Evolutionary conservation across 2,329 filamentous ascomycete genomes (phyloP).

Genomic region (Colletotrichum sp.): DNA sequence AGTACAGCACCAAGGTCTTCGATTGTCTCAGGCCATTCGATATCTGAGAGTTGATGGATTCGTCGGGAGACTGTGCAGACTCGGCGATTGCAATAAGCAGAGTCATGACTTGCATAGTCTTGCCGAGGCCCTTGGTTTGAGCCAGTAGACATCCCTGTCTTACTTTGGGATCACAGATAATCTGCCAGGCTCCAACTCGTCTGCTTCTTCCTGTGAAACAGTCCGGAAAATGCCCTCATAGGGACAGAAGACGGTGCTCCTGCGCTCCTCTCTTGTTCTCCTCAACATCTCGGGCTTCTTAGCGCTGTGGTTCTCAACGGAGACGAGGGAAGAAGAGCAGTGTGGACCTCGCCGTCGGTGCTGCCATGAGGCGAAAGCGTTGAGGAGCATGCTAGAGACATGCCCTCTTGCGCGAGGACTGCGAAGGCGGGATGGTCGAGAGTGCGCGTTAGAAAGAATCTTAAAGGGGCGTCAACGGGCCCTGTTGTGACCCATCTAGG

Average conservation of each 20-base stretch:
- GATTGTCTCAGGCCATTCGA: slow-evolving; percentile 67
- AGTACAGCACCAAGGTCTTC: slow-evolving; percentile 76
- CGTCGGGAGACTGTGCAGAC: slow-evolving; percentile 64
- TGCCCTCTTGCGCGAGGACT: slow-evolving; percentile 55
- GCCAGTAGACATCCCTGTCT: slow-evolving; percentile 81
- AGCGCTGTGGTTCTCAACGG: too few relatives aligned
- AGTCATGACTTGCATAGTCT: slow-evolving; percentile 90
- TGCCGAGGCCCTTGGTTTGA: slow-evolving; percentile 91
- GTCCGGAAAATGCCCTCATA: too few relatives aligned
- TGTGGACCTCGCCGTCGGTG: slow-evolving; percentile 32
- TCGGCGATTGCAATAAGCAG: slow-evolving; percentile 78
- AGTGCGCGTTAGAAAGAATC: slow-evolving; percentile 62
- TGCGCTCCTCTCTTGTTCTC: too few relatives aligned
- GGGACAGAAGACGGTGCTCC: too few relatives aligned
- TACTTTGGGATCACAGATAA: slow-evolving; percentile 64
- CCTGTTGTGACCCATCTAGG: too few relatives aligned
- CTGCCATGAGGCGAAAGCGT: slow-evolving; percentile 51
- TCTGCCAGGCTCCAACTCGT: slow-evolving; percentile 16
- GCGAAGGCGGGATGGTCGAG: slow-evolving; percentile 66
- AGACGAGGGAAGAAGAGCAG: slow-evolving; percentile 29
- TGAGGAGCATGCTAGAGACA: slow-evolving; percentile 67
- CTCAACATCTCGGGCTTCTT: too few relatives aligned
- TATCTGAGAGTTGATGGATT: slow-evolving; percentile 66
- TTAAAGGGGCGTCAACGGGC: slow-evolving; percentile 34
- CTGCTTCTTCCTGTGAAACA: too few relatives aligned